Evolutionary conservation across 225 moss, liverwort and hornwort species (phyloP).

Genomic region (Antitrichia curtipendula): DNA sequence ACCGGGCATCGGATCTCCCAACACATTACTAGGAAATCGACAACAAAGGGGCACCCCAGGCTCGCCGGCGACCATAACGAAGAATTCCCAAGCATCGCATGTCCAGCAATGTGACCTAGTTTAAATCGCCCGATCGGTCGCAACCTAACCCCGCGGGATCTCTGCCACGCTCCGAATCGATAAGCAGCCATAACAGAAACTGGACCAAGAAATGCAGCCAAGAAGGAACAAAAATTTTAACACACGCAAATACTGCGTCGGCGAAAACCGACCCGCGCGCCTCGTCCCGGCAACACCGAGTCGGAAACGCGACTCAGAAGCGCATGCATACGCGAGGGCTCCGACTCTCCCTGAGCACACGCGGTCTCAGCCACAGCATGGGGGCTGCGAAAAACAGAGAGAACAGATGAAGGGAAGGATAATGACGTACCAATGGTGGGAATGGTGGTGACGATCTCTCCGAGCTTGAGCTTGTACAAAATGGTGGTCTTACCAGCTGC

Average conservation of each 20-base stretch:
- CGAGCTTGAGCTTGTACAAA: slow-evolving; percentile 86
- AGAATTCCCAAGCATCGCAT: background rate
- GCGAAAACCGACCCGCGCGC: background rate
- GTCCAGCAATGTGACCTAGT: background rate
- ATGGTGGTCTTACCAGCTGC: slow-evolving; percentile 94
- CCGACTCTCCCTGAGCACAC: background rate
- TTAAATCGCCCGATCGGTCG: background rate
- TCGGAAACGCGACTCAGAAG: too few relatives aligned
- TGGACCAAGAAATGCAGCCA: background rate
- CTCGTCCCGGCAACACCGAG: background rate
- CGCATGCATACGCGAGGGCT: too few relatives aligned
- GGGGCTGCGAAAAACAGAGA: too few relatives aligned
- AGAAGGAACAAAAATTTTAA: background rate
- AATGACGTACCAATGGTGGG: slow-evolving; percentile 55
- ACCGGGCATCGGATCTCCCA: background rate
- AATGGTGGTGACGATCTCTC: slow-evolving; percentile 90
- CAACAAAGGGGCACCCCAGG: too few relatives aligned
- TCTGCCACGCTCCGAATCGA: too few relatives aligned
- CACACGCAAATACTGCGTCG: background rate
- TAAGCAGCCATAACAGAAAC: too few relatives aligned
- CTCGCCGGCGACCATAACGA: background rate
- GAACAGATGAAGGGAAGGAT: too few relatives aligned
- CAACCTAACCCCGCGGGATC: background rate
- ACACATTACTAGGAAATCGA: background rate
- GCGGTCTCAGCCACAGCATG: background rate